phyloP scores from a whole-genome alignment of 306 rosid genomes.

The Prunus campanulata region DNA sequence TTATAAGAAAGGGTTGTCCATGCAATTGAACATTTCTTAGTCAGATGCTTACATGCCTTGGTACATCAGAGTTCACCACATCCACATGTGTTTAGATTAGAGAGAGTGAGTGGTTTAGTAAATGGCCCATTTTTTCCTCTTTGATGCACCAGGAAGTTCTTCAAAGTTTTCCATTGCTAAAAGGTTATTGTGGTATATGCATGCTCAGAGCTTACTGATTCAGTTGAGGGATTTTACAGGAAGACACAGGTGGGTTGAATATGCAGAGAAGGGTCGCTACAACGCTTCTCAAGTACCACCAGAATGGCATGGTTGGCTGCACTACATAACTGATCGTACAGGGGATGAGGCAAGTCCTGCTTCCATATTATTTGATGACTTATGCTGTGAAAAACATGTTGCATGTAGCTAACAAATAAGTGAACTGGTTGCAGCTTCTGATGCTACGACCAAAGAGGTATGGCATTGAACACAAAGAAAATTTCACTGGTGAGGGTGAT shows the following conservation, averaged over 20 bases:
- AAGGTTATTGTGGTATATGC: neutral
- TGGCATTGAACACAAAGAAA: constrained; percentile 76
- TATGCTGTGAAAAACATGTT: neutral
- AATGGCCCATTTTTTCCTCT: neutral
- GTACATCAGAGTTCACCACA: neutral
- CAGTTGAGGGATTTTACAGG: constrained; percentile 46
- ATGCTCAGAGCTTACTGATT: constrained; percentile 11
- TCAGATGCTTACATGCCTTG: neutral
- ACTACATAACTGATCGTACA: constrained; percentile 83
- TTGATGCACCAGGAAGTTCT: neutral
- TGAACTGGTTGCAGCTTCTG: constrained; percentile 64
- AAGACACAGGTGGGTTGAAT: constrained; percentile 99
- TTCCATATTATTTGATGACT: constrained; percentile 13
- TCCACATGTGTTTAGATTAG: neutral
- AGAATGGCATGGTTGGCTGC: constrained; percentile 99
- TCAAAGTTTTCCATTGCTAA: neutral
- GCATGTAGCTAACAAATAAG: constrained; percentile 4
- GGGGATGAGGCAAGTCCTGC: constrained; percentile 78
- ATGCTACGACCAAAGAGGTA: constrained; percentile 83
- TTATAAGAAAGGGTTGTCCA: neutral
- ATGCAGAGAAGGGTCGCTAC: constrained; percentile 87
- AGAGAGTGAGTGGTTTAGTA: neutral
- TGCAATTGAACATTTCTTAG: neutral
- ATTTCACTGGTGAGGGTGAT: constrained; percentile 93
- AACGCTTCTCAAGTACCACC: constrained; percentile 98